Base-by-base conservation (phyloP, 129 eudicot genomes). In the Chrysanthemum makinoi region DNA sequence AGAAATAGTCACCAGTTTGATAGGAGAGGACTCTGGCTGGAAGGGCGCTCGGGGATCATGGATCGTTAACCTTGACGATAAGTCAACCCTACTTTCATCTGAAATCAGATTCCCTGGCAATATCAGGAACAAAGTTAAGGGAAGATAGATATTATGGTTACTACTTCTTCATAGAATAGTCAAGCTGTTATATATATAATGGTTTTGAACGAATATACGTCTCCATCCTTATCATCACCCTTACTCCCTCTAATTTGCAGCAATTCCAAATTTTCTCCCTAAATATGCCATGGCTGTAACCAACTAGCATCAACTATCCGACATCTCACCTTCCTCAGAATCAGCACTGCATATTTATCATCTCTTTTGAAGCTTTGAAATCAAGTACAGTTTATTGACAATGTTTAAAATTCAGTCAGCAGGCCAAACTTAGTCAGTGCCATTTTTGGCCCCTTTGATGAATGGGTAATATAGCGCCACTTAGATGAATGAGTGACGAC, bases 51-150 rank as follows among this genome's bases (percentile, higher is more conserved):
- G 70, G 57, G 68, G 79, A 62, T 55, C 82, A 67, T 76, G 80
- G 73, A 74, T 39, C 58, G 83, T 84, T 58, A 73, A 72, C 68
- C 75, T 80, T 3, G 82, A 68, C 4, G 82, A 73, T 17, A 63
- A 22, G 60, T 68, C 88, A 70, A 69, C 46, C 74, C 73, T 77
- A 71, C 70, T 76, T 49, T 65, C 76, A 65, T 62, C 70, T 43
- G 68, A 68, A 73, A 28, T 73, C 71, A 18, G 59, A 55, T 48
- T 61, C 9, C 72, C 88, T 84, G 80, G 80, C 70, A 52, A 49
- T 68, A 76, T 60, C 56, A 76, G 47, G 47, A 68, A 76, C 33
- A 59, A 46, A 66, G 39, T 48, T 35, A 67, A 46, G 33, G 26
- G 58, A 54, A 6, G 9, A 57, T 16, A 24, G 10, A 39, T 58